Base-by-base conservation (phyloP, 2,329 filamentous ascomycete genomes). In the Diaporthe destruens region DNA sequence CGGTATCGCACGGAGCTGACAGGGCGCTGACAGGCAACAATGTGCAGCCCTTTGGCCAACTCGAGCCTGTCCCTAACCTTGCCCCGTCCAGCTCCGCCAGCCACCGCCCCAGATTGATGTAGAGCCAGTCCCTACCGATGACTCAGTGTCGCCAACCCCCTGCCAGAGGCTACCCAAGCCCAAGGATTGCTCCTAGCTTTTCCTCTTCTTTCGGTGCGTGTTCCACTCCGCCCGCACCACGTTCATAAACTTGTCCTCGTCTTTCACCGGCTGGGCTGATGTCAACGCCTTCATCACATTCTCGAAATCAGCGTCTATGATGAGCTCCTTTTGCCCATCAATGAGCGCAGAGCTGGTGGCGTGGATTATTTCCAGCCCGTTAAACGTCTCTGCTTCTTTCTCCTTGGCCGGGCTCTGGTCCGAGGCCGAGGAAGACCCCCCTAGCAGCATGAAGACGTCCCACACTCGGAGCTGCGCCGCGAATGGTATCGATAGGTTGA, bases 281-380 rank as follows among this genome's bases (percentile, higher is more conserved):
- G 96, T 98, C 75, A 99, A 86, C 9, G 95, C 93, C 84, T 98
- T 98, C 96, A 99, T 99, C 59, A 93, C 93, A 79, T 97, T 97
- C 81, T 99, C 96, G 81, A 98, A 99, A 80, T 99, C 96, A 23
- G 94, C 94, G 78, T 97, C 95, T 7, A 98, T 86, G 42, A 99
- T 87, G 67, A 97, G 94, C 75, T 98, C 94, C 49, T 94, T 88
- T 76, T 96, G 93, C 23, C 94, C 95, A 80, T 98, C 94, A 61
- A 98, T 95, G 36, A 99, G 87, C 2, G 96, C 96, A 3, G 95
- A 93, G 74, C 93, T 93, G 7, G 95, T 93, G 14, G 96, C 96
- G 82, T 99, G 96, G 66, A 99, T 85, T 47, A 98, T 88, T 78
- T 97, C 95, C 47, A 98, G 87, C 68, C 94, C 93, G 74, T 47